Percentiles rank a stretch among this genome's conserved stretches.
phyloP scores from a whole-genome alignment of 2,329 filamentous ascomycete species.

The Amphichorda felina region DNA sequence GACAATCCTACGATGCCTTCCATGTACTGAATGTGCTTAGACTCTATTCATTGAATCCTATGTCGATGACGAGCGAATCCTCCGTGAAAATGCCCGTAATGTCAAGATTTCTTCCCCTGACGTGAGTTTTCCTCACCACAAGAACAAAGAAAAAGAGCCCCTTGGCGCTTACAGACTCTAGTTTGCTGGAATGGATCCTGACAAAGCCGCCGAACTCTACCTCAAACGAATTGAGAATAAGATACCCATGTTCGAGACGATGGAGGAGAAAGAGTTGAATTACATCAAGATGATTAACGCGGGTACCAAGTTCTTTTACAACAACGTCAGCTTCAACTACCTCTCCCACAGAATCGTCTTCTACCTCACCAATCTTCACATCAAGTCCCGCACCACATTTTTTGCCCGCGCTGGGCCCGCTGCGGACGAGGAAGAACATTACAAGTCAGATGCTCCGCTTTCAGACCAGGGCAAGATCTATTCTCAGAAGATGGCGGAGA shows the following conservation, averaged over 20 bases:
- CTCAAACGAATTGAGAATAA: constrained; percentile 80
- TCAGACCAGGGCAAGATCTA: constrained; percentile 74
- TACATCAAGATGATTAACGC: constrained; percentile 99
- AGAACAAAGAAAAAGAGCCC: background rate
- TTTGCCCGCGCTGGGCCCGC: constrained; percentile 81
- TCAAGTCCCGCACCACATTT: constrained; percentile 88
- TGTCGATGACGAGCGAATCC: constrained; percentile 85
- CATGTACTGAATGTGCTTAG: constrained; percentile 25
- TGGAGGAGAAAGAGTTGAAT: constrained; percentile 87
- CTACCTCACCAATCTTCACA: constrained; percentile 94
- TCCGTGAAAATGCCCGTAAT: constrained; percentile 91
- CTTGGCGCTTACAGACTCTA: constrained; percentile 18
- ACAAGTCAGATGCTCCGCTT: constrained; percentile 79
- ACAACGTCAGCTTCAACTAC: constrained; percentile 95
- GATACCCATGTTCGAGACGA: constrained; percentile 93
- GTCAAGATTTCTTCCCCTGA: constrained; percentile 98
- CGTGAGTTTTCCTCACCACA: constrained; percentile 32
- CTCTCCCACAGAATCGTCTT: constrained; percentile 96
- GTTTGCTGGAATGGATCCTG: constrained; percentile 84
- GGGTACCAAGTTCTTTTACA: constrained; percentile 84
- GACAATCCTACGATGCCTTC: background rate
- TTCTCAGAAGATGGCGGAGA: constrained; percentile 74
- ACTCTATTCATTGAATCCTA: constrained; percentile 95
- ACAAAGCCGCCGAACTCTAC: constrained; percentile 88
- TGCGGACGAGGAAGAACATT: constrained; percentile 82